Evolutionary conservation across 192 early-diverging fungal genomes (phyloP).

Genomic region (Backusella australiensis): DNA sequence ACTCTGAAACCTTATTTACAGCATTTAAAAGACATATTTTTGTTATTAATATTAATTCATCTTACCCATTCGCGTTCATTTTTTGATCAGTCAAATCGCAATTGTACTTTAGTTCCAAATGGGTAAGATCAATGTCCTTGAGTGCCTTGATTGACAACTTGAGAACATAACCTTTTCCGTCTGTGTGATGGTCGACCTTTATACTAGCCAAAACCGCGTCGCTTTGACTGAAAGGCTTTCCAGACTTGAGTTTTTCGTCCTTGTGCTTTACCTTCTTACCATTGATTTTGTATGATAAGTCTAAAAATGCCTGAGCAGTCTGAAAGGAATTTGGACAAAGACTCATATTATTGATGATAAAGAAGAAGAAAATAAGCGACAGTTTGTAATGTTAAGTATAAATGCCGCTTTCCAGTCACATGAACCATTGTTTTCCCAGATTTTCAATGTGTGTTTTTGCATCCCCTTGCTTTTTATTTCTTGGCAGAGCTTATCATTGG

Average conservation of each 20-base stretch:
- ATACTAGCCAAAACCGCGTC: background rate
- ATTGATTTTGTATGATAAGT: background rate
- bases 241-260: background rate
- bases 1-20: slow-evolving; percentile 36
- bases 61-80: slow-evolving; percentile 43
- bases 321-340: background rate
- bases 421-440: background rate
- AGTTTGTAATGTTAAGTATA: background rate
- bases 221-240: background rate
- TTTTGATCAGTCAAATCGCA: slow-evolving; percentile 20
- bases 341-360: background rate
- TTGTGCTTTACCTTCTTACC: background rate
- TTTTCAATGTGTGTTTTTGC: background rate
- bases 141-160: slow-evolving; percentile 13
- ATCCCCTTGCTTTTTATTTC: too few relatives aligned
- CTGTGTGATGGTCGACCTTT: background rate
- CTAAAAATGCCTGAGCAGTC: background rate
- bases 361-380: background rate
- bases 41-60: too few relatives aligned
- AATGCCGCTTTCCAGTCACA: background rate
- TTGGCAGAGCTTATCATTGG: background rate
- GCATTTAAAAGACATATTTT: too few relatives aligned
- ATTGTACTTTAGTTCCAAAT: slow-evolving; percentile 25
- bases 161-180: slow-evolving; percentile 12
- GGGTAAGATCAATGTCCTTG: slow-evolving; percentile 14